These are phyloP conservation scores for Arthrinium phaeospermum DNA, from an alignment of 2,329 filamentous ascomycete species.

Conservation along the genomic window DNA sequence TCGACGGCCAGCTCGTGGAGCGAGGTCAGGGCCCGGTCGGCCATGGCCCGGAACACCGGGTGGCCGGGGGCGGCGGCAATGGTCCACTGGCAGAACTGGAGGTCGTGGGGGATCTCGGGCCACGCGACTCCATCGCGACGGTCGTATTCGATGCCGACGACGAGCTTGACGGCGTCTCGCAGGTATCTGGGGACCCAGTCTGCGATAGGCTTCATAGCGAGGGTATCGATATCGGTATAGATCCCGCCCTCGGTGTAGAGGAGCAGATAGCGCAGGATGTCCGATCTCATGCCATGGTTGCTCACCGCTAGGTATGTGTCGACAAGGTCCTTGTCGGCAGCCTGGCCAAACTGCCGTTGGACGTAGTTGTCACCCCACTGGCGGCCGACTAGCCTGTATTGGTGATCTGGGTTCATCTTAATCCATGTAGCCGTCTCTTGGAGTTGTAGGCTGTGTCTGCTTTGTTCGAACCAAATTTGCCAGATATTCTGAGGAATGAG, in stretches of 20 bases:
- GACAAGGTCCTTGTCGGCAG: constrained; percentile 26
- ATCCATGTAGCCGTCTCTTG: constrained; percentile 33
- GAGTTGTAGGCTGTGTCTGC: constrained; percentile 27
- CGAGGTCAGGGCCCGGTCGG: constrained; percentile 29
- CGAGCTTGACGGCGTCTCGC: constrained; percentile 29
- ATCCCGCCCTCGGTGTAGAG: constrained; percentile 70
- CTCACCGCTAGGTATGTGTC: constrained; percentile 31
- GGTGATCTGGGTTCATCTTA: constrained; percentile 31
- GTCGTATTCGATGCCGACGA: constrained; percentile 42
- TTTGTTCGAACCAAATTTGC: constrained; percentile 33
- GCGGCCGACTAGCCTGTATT: constrained; percentile 35
- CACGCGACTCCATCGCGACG: constrained; percentile 33
- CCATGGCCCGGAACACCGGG: constrained; percentile 37
- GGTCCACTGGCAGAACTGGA: constrained; percentile 45
- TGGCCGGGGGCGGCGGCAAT: constrained; percentile 41
- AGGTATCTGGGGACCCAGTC: constrained; percentile 59
- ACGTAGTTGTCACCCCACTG: constrained; percentile 35
- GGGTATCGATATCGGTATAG: constrained; percentile 51
- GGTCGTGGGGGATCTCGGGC: constrained; percentile 36
- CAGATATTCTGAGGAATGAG: constrained; percentile 34
- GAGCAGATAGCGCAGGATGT: constrained; percentile 69
- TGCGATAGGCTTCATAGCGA: constrained; percentile 45
- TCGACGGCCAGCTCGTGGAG: constrained; percentile 28
- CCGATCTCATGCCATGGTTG: constrained; percentile 43
- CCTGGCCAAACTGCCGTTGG: constrained; percentile 28